Conservation (phyloP, 1,284 basidiomycete genomes). For the Pseudozyma sp. region DNA sequence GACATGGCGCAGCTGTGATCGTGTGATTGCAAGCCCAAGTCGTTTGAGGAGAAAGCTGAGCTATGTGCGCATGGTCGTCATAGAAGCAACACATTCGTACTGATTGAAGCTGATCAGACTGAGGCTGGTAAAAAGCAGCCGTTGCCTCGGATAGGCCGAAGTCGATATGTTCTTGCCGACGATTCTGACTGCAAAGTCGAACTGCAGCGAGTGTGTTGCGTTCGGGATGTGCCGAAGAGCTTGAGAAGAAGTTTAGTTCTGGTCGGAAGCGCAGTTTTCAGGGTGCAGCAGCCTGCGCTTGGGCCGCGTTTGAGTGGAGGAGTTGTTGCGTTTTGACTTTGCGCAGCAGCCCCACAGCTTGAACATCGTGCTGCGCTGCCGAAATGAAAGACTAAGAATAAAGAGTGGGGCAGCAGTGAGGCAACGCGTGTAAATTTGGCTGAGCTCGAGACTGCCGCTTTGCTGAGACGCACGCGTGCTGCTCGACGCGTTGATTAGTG, state of each 20-base stretch:
- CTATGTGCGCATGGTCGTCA: conserved; percentile 9
- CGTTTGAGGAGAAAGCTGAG: neutral
- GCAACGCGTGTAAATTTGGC: conserved; percentile 7
- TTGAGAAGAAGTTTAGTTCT: neutral
- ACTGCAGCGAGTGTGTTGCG: neutral
- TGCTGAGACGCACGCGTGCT: conserved; percentile 3
- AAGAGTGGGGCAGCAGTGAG: neutral
- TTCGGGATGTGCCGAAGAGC: neutral
- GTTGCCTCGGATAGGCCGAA: neutral
- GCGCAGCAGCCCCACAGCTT: neutral
- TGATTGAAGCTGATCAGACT: too few species aligned
- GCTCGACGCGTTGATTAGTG: conserved; percentile 17
- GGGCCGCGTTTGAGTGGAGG: neutral
- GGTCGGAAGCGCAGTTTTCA: neutral
- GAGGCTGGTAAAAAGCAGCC: neutral
- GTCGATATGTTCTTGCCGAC: neutral
- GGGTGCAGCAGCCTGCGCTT: conserved; percentile 6
- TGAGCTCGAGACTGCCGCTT: neutral
- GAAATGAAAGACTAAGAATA: neutral
- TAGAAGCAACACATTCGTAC: neutral
- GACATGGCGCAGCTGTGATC: conserved; percentile 12
- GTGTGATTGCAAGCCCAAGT: neutral
- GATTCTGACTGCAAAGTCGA: neutral
- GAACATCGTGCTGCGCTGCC: neutral
- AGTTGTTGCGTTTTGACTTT: neutral